These are phyloP conservation scores for Russula sp. DNA, from an alignment of 768 basidiomycete species.

Conservation along the genomic window DNA sequence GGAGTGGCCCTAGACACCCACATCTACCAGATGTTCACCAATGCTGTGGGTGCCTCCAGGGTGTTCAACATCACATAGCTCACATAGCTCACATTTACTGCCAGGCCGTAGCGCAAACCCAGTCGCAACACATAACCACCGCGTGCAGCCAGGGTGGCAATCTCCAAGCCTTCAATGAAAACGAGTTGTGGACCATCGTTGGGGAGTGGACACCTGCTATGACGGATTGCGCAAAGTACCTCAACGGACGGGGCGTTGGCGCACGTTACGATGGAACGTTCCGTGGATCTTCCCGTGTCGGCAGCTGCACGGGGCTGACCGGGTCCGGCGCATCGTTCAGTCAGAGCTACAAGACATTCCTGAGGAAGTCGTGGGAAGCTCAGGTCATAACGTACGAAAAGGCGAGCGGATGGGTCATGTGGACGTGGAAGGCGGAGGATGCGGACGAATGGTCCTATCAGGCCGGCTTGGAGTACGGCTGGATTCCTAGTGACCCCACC, in stretches of 20 bases:
- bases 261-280: conserved; percentile 49
- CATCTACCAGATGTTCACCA: conserved; percentile 68
- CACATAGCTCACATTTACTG: neutral
- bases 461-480: conserved; percentile 69
- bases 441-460: conserved; percentile 91
- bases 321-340: conserved; percentile 70
- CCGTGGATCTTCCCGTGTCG: conserved; percentile 57
- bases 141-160: conserved; percentile 44
- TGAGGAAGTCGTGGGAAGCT: conserved; percentile 78
- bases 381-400: conserved; percentile 58
- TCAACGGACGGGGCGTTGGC: conserved; percentile 77
- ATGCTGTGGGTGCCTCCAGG: conserved; percentile 33
- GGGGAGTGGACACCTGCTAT: conserved; percentile 81
- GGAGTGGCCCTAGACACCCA: conserved; percentile 79
- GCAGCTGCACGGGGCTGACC: conserved; percentile 67
- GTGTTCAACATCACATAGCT: neutral
- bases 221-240: conserved; percentile 71
- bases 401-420: conserved; percentile 67
- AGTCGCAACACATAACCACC: conserved; percentile 50
- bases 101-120: conserved; percentile 41
- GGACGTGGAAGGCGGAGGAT: conserved; percentile 79
- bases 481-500: conserved; percentile 67
- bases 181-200: conserved; percentile 69
- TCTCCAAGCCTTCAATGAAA: conserved; percentile 38
- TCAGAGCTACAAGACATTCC: conserved; percentile 69